Percentiles rank a stretch among this genome's conserved stretches.
Evolutionary conservation across 345 rosid genomes (phyloP).

Genomic region (Microcos paniculata): DNA sequence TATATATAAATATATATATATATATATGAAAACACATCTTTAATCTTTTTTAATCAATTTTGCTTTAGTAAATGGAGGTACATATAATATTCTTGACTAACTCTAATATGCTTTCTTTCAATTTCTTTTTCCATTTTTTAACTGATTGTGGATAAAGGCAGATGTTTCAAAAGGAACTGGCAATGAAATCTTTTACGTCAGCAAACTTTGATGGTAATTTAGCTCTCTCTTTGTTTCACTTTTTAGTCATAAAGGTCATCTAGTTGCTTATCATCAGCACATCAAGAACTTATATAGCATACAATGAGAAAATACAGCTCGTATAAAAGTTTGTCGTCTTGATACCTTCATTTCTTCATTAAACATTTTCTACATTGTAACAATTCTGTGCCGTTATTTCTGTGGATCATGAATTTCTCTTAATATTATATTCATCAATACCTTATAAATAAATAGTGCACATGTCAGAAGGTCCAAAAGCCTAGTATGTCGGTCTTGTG

Average conservation of each 20-base stretch:
- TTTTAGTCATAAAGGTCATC: conserved; percentile 10
- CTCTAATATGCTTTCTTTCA: conserved; percentile 13
- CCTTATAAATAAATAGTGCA: not conserved
- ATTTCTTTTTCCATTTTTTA: conserved; percentile 29
- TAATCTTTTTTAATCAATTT: not conserved
- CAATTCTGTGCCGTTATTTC: not conserved
- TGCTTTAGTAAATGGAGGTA: not conserved
- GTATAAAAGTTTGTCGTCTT: not conserved
- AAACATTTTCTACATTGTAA: not conserved
- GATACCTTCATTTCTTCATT: not conserved
- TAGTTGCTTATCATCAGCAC: not conserved
- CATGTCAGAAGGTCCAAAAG: not conserved
- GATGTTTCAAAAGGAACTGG: conserved; percentile 52
- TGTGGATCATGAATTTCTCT: not conserved
- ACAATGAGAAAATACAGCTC: not conserved
- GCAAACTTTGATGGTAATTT: conserved; percentile 45
- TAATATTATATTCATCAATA: not conserved
- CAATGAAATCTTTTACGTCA: conserved; percentile 21
- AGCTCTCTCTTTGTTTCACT: conserved; percentile 16
- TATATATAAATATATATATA: no score
- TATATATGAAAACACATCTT: no score
- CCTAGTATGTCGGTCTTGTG: not conserved
- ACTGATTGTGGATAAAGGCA: conserved; percentile 71
- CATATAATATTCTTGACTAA: not conserved
- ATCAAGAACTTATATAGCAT: conserved; percentile 3